Evolutionary conservation across 2,329 filamentous ascomycete species (phyloP).

Genomic region (Ceratocystis colombiana): DNA sequence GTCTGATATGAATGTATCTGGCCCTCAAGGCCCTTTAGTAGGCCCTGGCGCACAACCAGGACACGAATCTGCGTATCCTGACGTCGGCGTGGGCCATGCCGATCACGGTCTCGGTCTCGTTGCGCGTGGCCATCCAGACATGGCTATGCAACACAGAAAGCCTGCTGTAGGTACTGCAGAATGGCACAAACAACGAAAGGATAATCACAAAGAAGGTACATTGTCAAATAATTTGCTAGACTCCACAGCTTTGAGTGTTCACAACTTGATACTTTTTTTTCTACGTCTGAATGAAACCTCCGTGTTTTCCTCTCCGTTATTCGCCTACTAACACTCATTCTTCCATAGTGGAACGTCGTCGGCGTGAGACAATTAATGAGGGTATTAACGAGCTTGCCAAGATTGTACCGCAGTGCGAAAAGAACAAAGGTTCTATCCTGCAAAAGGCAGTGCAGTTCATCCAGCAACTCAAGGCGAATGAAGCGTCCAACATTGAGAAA

Average conservation of each 20-base stretch:
- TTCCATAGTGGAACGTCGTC: constrained; percentile 74
- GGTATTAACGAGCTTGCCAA: constrained; percentile 97
- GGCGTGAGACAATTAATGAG: constrained; percentile 96
- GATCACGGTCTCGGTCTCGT: constrained; percentile 15
- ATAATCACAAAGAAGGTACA: constrained; percentile 97
- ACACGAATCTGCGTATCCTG: constrained; percentile 12
- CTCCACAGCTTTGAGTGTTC: not conserved
- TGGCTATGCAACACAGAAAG: constrained; percentile 42
- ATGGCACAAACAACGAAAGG: constrained; percentile 94
- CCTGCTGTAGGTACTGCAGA: constrained; percentile 91
- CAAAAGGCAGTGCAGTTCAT: constrained; percentile 92
- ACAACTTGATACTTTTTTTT: not conserved
- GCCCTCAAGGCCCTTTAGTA: not conserved
- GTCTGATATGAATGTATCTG: constrained; percentile 12
- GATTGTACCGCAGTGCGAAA: constrained; percentile 94
- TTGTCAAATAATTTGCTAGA: constrained; percentile 16
- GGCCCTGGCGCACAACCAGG: constrained; percentile 1
- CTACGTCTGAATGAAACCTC: not conserved
- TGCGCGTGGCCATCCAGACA: constrained; percentile 14
- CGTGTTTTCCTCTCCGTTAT: not conserved
- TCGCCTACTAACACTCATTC: constrained; percentile 29
- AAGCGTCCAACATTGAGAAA: constrained; percentile 86
- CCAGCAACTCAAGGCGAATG: constrained; percentile 85
- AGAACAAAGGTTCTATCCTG: constrained; percentile 96
- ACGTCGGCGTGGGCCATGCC: constrained; percentile 13